Base-by-base conservation (phyloP, 2,329 filamentous ascomycete species). In the Talaromyces sp. region DNA sequence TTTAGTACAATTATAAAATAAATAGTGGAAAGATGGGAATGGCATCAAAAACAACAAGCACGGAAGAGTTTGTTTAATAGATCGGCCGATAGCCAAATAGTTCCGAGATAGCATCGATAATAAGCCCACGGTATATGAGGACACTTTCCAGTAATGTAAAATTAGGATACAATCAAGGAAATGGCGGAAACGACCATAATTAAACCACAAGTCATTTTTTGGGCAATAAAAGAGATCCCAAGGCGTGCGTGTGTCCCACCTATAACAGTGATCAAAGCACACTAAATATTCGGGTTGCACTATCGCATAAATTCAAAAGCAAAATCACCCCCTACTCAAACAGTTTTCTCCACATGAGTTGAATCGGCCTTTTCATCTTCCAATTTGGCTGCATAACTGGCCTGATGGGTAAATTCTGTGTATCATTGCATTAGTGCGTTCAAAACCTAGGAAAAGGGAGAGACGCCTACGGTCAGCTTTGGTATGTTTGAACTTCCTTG, bases 401-500 rank as follows among this genome's bases (percentile, higher is more conserved):
- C 28, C 30, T 61, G 60, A 36, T 58, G 60, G 16, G 54, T 55
- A 23, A 61, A 61, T 40, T 61, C 55, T 57, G n/a, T 57, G n/a
- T 18, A 14, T 28, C 7, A 1, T 18, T 50, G 6, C 6, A 4
- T 4, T 5, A 44, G 31, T 18, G 5, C 10, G 23, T 12, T 34
- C 6, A n/a, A 4, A 10, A 34, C 7, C 44, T 2, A 31, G 3
- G 1, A 14, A 51, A 30, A 36, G n/a, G 50, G 1, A 7, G 4
- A 14, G 4, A 50, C 18, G 44, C 59, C 33, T 58, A 61, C 60
- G 60, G 34, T 87, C 82, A 2, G 86, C 80, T 42, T 79, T 66
- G 0, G 84, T 85, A 42, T 66, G 74, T 2, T 86, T 83, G 72
- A 95, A 96, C 69, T 92, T 89, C 69, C 91, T 82, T 5, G 91